These are phyloP conservation scores for Alternaria brassicicola DNA, from an alignment of 2,329 filamentous ascomycete species.

Conservation along the genomic window DNA sequence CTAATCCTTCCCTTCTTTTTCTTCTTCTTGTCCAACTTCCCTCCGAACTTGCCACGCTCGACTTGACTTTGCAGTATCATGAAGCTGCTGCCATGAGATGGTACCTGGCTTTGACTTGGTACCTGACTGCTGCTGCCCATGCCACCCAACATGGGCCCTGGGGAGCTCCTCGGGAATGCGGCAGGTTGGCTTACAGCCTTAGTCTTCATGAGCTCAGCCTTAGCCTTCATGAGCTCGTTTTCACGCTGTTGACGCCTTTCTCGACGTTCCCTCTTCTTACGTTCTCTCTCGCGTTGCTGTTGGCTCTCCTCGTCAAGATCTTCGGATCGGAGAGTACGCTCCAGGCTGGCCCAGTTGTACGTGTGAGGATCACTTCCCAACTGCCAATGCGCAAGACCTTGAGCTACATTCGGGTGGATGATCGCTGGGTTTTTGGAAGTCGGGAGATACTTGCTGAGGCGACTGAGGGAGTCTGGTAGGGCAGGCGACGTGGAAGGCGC, in stretches of 20 bases:
- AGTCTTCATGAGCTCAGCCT: conserved; percentile 25
- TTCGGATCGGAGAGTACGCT: conserved; percentile 35
- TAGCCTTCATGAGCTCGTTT: conserved; percentile 32
- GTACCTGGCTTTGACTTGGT: conserved; percentile 7
- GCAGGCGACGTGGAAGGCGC: conserved; percentile 1
- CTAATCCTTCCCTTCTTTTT: conserved; percentile 46
- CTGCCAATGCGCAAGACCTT: conserved; percentile 53
- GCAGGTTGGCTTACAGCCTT: conserved; percentile 30
- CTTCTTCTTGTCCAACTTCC: conserved; percentile 40
- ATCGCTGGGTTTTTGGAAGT: conserved; percentile 21
- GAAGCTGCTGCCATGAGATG: conserved; percentile 4
- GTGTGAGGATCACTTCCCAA: conserved; percentile 43
- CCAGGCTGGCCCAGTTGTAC: conserved; percentile 51
- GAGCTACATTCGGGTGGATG: conserved; percentile 42
- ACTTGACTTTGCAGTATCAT: conserved; percentile 38
- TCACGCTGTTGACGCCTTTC: conserved; percentile 51
- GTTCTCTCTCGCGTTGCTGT: conserved; percentile 45
- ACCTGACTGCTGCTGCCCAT: conserved; percentile 36
- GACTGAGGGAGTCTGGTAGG: conserved; percentile 27
- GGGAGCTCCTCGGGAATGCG: conserved; percentile 33
- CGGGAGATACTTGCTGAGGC: conserved; percentile 47
- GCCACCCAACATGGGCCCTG: conserved; percentile 29
- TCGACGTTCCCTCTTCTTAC: conserved; percentile 50
- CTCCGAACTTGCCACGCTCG: conserved; percentile 45
- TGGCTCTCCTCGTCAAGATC: conserved; percentile 44